These are phyloP conservation scores for Ceratocystis destructans DNA, from an alignment of 2,329 filamentous ascomycete species.

Conservation along the genomic window DNA sequence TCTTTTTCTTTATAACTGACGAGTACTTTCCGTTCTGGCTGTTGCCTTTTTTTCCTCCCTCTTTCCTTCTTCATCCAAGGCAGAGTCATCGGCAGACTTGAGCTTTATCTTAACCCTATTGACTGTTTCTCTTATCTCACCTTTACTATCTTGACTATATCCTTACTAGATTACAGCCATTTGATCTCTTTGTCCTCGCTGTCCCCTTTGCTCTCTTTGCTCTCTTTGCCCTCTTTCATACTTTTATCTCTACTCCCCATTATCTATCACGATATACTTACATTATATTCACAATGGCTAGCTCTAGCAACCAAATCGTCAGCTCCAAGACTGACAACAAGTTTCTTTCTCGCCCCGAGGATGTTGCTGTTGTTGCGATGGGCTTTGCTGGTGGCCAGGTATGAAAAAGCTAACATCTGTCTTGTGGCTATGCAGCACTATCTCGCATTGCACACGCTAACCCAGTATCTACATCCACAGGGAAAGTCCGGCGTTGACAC, in stretches of 20 bases:
- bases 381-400: conserved; percentile 96
- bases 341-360: conserved; percentile 65
- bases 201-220: neutral
- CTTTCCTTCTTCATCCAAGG: conserved; percentile 15
- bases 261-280: neutral
- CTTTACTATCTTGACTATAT: conserved; percentile 11
- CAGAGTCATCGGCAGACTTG: conserved; percentile 18
- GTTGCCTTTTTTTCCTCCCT: conserved; percentile 12
- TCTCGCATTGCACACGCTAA: conserved; percentile 14
- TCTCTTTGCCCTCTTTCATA: neutral
- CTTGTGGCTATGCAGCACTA: neutral
- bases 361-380: conserved; percentile 85
- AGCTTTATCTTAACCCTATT: conserved; percentile 1
- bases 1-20: conserved; percentile 9
- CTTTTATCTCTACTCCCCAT: neutral
- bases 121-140: neutral
- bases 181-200: conserved; percentile 4
- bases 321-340: conserved; percentile 46
- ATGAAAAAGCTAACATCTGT: conserved; percentile 25
- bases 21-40: conserved; percentile 2
- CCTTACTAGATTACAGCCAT: no score
- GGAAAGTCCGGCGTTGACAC: conserved; percentile 86
- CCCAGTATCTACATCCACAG: conserved; percentile 32
- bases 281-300: conserved; percentile 13
- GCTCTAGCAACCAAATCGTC: conserved; percentile 30